These are phyloP conservation scores for Mentha longifolia DNA, from an alignment of 257 asterid species.

Conservation along the genomic window DNA sequence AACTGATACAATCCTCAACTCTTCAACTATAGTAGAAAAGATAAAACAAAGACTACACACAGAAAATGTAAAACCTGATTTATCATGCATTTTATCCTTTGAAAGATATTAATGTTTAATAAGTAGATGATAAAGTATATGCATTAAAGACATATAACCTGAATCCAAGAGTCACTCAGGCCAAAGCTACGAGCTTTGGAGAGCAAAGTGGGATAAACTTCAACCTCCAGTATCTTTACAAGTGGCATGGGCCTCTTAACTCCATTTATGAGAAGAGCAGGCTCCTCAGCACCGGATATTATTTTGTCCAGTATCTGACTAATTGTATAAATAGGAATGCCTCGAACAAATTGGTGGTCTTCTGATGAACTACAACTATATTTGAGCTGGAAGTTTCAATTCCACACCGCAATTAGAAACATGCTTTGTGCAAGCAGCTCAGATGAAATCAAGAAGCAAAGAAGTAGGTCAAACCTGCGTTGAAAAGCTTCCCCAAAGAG, in stretches of 20 bases:
- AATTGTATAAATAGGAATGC: slow-evolving; percentile 78
- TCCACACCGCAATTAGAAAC: slow-evolving; percentile 38
- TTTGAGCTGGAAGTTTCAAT: slow-evolving; percentile 66
- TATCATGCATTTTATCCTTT: background rate
- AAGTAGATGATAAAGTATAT: slow-evolving; percentile 19
- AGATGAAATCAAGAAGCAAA: slow-evolving; percentile 35
- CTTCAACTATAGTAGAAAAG: background rate
- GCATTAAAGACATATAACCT: slow-evolving; percentile 50
- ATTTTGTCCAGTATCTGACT: slow-evolving; percentile 80
- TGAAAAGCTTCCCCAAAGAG: slow-evolving; percentile 99
- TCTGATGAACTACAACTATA: slow-evolving; percentile 81
- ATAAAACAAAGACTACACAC: background rate
- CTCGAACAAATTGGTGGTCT: slow-evolving; percentile 96
- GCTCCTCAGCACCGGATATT: slow-evolving; percentile 63
- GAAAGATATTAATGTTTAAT: background rate
- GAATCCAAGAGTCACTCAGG: slow-evolving; percentile 90
- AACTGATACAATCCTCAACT: background rate
- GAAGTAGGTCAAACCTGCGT: slow-evolving; percentile 74
- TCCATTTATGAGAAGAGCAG: slow-evolving; percentile 75
- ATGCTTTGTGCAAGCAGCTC: slow-evolving; percentile 28
- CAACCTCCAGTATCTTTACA: slow-evolving; percentile 85
- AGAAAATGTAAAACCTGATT: background rate
- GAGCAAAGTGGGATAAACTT: slow-evolving; percentile 93
- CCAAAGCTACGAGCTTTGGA: slow-evolving; percentile 99
- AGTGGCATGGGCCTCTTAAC: slow-evolving; percentile 90